Conservation (phyloP, 2,329 filamentous ascomycete genomes). For the Diaporthe longicolla region DNA sequence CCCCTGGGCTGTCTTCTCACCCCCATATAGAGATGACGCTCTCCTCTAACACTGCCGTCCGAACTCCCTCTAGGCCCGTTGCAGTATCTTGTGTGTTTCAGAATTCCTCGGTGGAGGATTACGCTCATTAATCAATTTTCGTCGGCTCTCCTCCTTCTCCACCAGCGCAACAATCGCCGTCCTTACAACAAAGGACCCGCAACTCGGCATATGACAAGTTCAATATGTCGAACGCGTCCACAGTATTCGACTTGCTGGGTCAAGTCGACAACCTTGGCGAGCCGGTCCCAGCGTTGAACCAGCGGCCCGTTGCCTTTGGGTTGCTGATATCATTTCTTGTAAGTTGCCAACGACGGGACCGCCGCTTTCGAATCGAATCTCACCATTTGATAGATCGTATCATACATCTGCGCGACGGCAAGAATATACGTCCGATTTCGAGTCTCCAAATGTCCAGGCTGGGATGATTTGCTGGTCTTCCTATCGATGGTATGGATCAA, state of each 20-base stretch:
- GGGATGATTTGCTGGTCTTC: constrained; percentile 41
- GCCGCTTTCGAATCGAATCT: background rate
- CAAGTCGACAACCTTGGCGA: constrained; percentile 45
- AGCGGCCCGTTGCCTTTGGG: constrained; percentile 39
- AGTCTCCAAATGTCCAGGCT: constrained; percentile 38
- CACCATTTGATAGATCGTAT: background rate
- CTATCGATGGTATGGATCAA: constrained; percentile 28
- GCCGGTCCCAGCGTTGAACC: constrained; percentile 41
- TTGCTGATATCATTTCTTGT: constrained; percentile 25
- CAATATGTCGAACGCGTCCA: constrained; percentile 30
- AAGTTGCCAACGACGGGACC: background rate
- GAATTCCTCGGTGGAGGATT: background rate
- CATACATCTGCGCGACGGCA: constrained; percentile 16
- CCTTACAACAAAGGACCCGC: constrained; percentile 5
- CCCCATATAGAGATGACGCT: background rate
- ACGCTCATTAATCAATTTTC: constrained; percentile 23
- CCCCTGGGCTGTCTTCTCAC: background rate
- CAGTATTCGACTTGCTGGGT: constrained; percentile 42
- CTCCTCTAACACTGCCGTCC: constrained; percentile 17
- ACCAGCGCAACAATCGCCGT: background rate
- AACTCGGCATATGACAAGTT: constrained; percentile 17
- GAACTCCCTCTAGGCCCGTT: constrained; percentile 18
- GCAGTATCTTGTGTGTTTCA: constrained; percentile 22
- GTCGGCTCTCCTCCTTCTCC: constrained; percentile 4
- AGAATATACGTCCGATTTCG: constrained; percentile 35